phyloP scores from a whole-genome alignment of 2,329 filamentous ascomycete species.

The Atkinsonella hypoxylon region DNA sequence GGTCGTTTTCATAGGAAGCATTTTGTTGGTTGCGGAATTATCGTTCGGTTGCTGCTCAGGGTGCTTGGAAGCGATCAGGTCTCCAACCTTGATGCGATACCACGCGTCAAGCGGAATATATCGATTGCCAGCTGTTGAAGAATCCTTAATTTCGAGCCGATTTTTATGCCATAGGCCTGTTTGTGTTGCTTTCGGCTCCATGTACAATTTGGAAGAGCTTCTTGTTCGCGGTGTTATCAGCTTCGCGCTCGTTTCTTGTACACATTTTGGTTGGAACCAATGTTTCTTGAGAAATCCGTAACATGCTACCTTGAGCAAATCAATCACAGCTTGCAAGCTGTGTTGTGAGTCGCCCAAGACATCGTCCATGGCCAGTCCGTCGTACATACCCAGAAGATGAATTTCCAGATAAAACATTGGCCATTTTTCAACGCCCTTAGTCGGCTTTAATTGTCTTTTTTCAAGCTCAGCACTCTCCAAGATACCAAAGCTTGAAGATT shows the following conservation, averaged over 20 bases:
- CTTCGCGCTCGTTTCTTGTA: constrained; percentile 7
- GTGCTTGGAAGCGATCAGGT: constrained; percentile 4
- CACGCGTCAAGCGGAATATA: constrained; percentile 15
- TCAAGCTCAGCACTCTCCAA: constrained; percentile 32
- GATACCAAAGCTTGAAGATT: constrained; percentile 63
- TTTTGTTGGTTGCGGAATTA: not conserved
- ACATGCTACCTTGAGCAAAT: constrained; percentile 57
- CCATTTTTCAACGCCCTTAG: constrained; percentile 66
- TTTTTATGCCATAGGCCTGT: not conserved
- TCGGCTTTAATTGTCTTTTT: constrained; percentile 34
- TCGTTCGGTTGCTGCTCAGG: not conserved
- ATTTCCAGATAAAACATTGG: constrained; percentile 83
- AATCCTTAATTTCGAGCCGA: not conserved
- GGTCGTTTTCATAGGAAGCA: not conserved
- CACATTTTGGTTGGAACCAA: constrained; percentile 46
- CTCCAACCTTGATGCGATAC: constrained; percentile 24
- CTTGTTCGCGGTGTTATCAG: not conserved
- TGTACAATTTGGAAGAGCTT: not conserved
- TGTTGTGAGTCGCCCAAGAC: constrained; percentile 33
- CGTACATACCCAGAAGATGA: constrained; percentile 20
- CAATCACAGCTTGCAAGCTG: constrained; percentile 35
- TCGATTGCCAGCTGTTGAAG: not conserved
- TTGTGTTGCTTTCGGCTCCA: not conserved
- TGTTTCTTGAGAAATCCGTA: constrained; percentile 65
- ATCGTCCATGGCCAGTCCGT: constrained; percentile 23